phyloP scores from a whole-genome alignment of 1,139 yeast species.

The Yamadazyma spencermartinsiae region DNA sequence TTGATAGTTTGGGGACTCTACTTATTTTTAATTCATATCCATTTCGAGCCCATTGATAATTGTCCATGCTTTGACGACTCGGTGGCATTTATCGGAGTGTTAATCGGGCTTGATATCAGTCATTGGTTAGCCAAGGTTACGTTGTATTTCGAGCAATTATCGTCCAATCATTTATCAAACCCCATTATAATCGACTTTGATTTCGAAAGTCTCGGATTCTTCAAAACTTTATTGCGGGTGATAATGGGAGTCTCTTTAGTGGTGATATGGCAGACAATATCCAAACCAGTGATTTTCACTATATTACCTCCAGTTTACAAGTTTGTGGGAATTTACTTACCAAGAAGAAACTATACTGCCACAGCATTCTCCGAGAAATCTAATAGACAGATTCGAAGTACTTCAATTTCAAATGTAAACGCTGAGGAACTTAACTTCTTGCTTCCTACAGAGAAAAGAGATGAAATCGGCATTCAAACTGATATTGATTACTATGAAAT shows the following conservation, averaged over 20 bases:
- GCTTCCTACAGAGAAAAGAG: conserved; percentile 30
- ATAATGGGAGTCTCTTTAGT: conserved; percentile 60
- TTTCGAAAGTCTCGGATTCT: conserved; percentile 40
- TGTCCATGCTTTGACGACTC: conserved; percentile 97
- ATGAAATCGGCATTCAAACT: conserved; percentile 38
- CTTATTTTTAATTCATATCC: conserved; percentile 57
- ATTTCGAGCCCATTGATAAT: conserved; percentile 85
- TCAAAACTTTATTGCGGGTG: conserved; percentile 45
- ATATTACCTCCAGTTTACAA: conserved; percentile 51
- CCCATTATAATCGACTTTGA: conserved; percentile 43
- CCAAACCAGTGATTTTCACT: conserved; percentile 62
- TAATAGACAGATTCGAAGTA: conserved; percentile 39
- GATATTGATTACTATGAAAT: conserved; percentile 48
- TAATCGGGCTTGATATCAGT: conserved; percentile 69
- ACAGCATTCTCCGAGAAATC: conserved; percentile 40
- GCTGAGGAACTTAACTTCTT: conserved; percentile 39
- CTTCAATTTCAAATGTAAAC: conserved; percentile 42
- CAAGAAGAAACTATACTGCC: conserved; percentile 39
- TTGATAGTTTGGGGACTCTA: conserved; percentile 41
- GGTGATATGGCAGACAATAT: conserved; percentile 63
- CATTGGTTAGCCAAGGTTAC: conserved; percentile 44
- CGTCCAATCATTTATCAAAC: conserved; percentile 20
- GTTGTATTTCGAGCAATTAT: conserved; percentile 22
- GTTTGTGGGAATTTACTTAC: conserved; percentile 41
- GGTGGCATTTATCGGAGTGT: conserved; percentile 90